These are phyloP conservation scores for Aspergillus biplanus DNA, from an alignment of 495 filamentous ascomycete species.

Conservation along the genomic window DNA sequence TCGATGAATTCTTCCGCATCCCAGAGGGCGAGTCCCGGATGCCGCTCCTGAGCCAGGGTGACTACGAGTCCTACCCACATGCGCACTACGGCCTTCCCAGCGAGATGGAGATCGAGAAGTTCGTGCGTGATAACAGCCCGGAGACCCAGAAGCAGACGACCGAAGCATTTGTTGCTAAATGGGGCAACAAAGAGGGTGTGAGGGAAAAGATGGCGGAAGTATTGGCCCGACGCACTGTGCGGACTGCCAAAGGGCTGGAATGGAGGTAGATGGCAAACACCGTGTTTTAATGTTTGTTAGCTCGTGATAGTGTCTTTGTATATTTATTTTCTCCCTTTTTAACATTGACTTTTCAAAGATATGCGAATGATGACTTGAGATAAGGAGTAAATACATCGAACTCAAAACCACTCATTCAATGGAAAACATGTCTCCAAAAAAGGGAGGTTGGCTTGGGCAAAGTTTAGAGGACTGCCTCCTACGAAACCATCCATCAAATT, in stretches of 20 bases:
- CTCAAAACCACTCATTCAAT: too few species aligned
- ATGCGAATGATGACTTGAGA: background rate
- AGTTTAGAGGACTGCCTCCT: too few species aligned
- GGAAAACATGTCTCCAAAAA: too few species aligned
- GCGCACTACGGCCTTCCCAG: conserved; percentile 67
- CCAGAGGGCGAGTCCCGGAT: conserved; percentile 49
- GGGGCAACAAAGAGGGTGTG: conserved; percentile 43
- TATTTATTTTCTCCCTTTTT: conserved; percentile 16
- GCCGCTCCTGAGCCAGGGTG: conserved; percentile 51
- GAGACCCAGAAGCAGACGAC: conserved; percentile 23
- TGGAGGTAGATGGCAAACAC: conserved; percentile 29
- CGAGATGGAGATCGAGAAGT: conserved; percentile 67
- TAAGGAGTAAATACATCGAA: too few species aligned
- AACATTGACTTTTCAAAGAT: background rate
- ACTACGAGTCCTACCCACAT: conserved; percentile 74
- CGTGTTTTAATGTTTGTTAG: background rate
- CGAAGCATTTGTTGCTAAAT: conserved; percentile 35
- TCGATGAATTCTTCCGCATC: conserved; percentile 64
- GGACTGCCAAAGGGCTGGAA: conserved; percentile 27
- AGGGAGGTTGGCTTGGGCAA: too few species aligned
- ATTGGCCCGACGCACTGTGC: conserved; percentile 32
- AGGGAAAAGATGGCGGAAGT: conserved; percentile 47
- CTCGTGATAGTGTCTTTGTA: conserved; percentile 19
- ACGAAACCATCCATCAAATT: too few species aligned
- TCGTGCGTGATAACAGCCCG: conserved; percentile 41